phyloP scores from a whole-genome alignment of 2,329 filamentous ascomycete genomes.

The Chaetomiaceae sp. region DNA sequence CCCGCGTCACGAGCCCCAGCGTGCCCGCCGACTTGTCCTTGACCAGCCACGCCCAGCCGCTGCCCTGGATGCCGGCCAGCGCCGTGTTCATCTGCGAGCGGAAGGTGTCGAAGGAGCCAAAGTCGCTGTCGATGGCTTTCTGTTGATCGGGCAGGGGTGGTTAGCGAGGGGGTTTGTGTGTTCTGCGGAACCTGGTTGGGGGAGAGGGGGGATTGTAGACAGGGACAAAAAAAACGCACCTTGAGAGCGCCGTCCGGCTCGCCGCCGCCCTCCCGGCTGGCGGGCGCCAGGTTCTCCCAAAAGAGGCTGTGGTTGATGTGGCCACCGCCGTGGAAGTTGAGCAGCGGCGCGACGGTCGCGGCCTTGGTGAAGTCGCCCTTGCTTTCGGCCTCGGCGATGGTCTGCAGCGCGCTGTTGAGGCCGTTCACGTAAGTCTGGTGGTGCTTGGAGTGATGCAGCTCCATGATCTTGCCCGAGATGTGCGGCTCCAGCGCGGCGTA shows the following conservation, averaged over 20 bases:
- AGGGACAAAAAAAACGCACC: slow-evolving; percentile 27
- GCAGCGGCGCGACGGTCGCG: slow-evolving; percentile 45
- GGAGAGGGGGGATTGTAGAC: not conserved
- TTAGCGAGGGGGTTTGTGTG: not conserved
- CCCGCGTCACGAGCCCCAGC: slow-evolving; percentile 62
- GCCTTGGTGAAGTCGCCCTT: slow-evolving; percentile 54
- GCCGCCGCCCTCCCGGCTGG: slow-evolving; percentile 57
- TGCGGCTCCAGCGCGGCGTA: slow-evolving; percentile 88
- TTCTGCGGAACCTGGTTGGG: not conserved
- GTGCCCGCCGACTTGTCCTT: slow-evolving; percentile 61
- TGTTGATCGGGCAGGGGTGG: slow-evolving; percentile 20
- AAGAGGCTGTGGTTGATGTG: slow-evolving; percentile 93
- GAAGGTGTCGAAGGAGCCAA: slow-evolving; percentile 61
- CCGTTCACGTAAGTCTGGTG: slow-evolving; percentile 75
- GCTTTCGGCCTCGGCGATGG: slow-evolving; percentile 57
- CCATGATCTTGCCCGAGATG: slow-evolving; percentile 76
- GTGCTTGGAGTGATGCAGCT: slow-evolving; percentile 74
- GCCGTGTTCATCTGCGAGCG: slow-evolving; percentile 62
- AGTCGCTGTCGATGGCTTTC: slow-evolving; percentile 59
- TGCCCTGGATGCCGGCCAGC: slow-evolving; percentile 74
- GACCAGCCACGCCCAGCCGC: slow-evolving; percentile 87
- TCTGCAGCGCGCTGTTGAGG: slow-evolving; percentile 61
- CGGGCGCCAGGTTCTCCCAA: slow-evolving; percentile 78
- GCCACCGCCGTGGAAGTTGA: slow-evolving; percentile 87
- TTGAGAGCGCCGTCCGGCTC: slow-evolving; percentile 59